Evolutionary conservation across 2,329 filamentous ascomycete genomes (phyloP), one percentile per base, ranked within the genome.

Genomic region (Ophiostoma pallidulum): DNA sequence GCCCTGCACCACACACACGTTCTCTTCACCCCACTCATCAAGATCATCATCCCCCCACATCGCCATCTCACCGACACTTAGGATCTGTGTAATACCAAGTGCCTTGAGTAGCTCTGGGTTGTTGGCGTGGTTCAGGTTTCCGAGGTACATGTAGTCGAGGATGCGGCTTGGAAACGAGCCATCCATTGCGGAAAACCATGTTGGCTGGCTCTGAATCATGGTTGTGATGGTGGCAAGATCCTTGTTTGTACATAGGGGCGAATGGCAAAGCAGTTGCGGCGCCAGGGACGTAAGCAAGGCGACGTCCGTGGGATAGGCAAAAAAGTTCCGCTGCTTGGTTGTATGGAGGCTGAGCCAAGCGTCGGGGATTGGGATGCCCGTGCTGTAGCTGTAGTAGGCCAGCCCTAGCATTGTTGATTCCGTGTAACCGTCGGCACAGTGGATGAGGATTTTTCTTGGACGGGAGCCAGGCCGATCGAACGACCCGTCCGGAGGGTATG

Each of bases 381-480:
- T 87, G 46, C 86, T 87, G 64, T 89, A 98, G 74, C 94, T 94
- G 62, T 84, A 88, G 65, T 98, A 98, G 9, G 91, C 87, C 33
- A 98, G 78, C 2, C 79, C 88, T 16, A 98, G 73, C 64, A 98
- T 75, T 2, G 89, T 89, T 1, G 86, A 91, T 65, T 98, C 92
- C 0, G 92, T 98, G 59, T 98, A 98, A 16, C 92, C 92, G 63
- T 98, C 92, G 2, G 84, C 82, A 63, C 92, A 97, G 64, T 97
- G 91, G 35, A 98, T 86, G 28, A 97, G 75, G 29, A 97, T 79
- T 60, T 81, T 89, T 53, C 80, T 72, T 47, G 79, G 71, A 29
- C 66, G 65, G 24, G 20, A 46, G 31, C 45, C 57, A 45, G 51
- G 48, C 39, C 19, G 36, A 29, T 41, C 35, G 13, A 28, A 24